phyloP scores from a whole-genome alignment of 1,284 basidiomycete genomes.

The Ustilago bromivora region DNA sequence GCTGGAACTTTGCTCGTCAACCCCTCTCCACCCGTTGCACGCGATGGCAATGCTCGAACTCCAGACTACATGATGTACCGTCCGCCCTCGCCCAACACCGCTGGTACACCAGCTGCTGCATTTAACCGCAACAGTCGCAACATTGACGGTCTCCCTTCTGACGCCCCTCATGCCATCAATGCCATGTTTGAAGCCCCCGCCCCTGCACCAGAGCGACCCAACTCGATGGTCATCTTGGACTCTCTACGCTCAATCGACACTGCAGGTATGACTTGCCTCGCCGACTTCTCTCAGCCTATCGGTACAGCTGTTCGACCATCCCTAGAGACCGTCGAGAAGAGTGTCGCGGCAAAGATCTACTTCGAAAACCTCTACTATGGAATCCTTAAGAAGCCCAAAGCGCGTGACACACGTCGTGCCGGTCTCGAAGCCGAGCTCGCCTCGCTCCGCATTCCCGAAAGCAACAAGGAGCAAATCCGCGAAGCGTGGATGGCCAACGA shows the following conservation, averaged over 20 bases:
- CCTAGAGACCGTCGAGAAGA: constrained; percentile 89
- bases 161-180: constrained; percentile 39
- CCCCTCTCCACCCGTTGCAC: constrained; percentile 43
- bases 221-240: constrained; percentile 62
- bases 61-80: constrained; percentile 58
- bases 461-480: constrained; percentile 80
- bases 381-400: constrained; percentile 78
- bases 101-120: constrained; percentile 7
- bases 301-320: constrained; percentile 71
- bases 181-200: constrained; percentile 54
- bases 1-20: constrained; percentile 59
- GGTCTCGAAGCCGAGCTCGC: constrained; percentile 89
- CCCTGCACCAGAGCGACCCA: constrained; percentile 37
- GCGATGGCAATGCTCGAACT: constrained; percentile 15
- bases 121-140: constrained; percentile 54
- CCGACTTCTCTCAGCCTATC: constrained; percentile 29
- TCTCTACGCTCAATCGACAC: constrained; percentile 41
- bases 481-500: constrained; percentile 86
- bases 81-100: constrained; percentile 34
- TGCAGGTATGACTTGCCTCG: constrained; percentile 42
- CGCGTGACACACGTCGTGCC: constrained; percentile 83
- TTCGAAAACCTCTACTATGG: constrained; percentile 91
- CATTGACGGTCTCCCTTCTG: constrained; percentile 59
- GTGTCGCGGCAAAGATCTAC: constrained; percentile 90
- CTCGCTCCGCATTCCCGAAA: constrained; percentile 78